Evolutionary conservation across 331 rosid genomes (phyloP).

Genomic region (Quercus phellos): DNA sequence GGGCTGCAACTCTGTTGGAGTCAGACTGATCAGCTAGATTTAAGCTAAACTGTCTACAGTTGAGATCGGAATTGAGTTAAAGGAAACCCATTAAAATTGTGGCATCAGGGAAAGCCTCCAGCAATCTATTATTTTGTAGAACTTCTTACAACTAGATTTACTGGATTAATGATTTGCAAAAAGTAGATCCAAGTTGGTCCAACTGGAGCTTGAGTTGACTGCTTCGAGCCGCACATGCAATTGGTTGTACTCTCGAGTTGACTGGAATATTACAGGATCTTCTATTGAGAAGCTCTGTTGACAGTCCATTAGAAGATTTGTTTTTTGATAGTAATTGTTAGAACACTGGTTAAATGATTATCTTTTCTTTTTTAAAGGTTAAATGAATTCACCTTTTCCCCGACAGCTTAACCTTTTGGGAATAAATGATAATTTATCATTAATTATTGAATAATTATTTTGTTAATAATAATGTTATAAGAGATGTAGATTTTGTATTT

Average conservation of each 20-base stretch:
- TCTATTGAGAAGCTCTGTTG: not conserved
- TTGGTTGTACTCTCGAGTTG: not conserved
- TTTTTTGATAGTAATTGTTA: not conserved
- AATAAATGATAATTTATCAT: no score
- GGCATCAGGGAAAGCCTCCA: not conserved
- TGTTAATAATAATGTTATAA: not conserved
- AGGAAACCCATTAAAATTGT: not conserved
- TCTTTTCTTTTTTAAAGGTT: no score
- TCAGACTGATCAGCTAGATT: not conserved
- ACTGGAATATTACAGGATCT: not conserved
- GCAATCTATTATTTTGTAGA: not conserved
- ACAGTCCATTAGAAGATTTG: conserved; percentile 1
- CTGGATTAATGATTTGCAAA: not conserved
- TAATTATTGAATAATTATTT: not conserved
- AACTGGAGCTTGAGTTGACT: not conserved
- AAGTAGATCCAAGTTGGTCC: not conserved
- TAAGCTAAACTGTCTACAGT: not conserved
- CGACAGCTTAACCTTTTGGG: no score
- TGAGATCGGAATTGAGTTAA: not conserved
- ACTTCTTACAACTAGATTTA: not conserved
- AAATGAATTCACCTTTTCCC: no score
- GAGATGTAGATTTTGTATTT: not conserved
- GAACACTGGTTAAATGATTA: no score
- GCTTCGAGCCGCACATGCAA: no score
- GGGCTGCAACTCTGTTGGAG: not conserved